A percentile compares a stretch with the other conserved stretches of the same genome.
These are phyloP conservation scores for Tylopilus sp. DNA, from an alignment of 768 basidiomycete genomes.

Conservation along the genomic window DNA sequence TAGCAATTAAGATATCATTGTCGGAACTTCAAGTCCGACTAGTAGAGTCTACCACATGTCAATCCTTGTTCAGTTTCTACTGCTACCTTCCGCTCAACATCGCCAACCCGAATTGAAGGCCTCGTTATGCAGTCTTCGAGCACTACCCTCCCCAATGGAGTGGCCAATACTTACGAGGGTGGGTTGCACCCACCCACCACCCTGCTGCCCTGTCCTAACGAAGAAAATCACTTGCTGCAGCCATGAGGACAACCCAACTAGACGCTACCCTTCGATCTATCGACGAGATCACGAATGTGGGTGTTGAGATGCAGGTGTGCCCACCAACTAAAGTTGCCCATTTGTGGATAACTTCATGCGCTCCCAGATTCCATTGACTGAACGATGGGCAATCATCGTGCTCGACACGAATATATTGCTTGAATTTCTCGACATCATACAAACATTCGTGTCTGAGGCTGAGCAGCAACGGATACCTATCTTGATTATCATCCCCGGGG, in stretches of 20 bases:
- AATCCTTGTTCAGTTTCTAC: not conserved
- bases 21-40: not conserved
- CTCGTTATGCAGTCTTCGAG: slow-evolving; percentile 5
- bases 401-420: slow-evolving; percentile 80
- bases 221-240: slow-evolving; percentile 4
- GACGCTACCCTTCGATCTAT: slow-evolving; percentile 48
- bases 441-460: slow-evolving; percentile 61
- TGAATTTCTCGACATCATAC: slow-evolving; percentile 60
- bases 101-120: not conserved
- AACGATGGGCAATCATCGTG: slow-evolving; percentile 49
- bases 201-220: not conserved
- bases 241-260: slow-evolving; percentile 8
- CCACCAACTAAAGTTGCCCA: not conserved
- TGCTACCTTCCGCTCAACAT: not conserved
- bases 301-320: slow-evolving; percentile 73
- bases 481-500: slow-evolving; percentile 65
- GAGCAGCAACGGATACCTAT: slow-evolving; percentile 49
- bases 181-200: not conserved
- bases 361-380: slow-evolving; percentile 40
- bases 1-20: slow-evolving; percentile 16
- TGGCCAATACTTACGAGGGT: slow-evolving; percentile 5
- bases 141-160: not conserved
- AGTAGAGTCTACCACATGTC: not conserved
- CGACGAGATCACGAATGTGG: slow-evolving; percentile 55
- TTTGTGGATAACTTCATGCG: not conserved